Conservation (phyloP, 2,329 filamentous ascomycete species). For the Dactylellina cionopaga region DNA sequence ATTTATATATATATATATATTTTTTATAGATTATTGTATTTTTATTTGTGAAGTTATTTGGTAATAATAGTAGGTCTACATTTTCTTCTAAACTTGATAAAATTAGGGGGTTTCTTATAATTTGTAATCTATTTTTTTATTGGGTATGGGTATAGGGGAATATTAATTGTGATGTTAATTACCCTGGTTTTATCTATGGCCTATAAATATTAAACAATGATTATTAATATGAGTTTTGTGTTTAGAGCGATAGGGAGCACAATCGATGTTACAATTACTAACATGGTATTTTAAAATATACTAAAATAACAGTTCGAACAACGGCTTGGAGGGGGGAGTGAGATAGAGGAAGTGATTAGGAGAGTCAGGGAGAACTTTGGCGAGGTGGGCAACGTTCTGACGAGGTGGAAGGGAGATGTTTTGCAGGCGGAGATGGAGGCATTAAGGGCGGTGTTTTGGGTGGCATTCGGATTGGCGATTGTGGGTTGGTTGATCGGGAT, state of each 20-base stretch:
- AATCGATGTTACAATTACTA: constrained; percentile 77
- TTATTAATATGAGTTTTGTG: constrained; percentile 84
- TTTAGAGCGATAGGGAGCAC: constrained; percentile 80
- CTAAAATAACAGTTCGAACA: constrained; percentile 73
- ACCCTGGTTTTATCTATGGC: constrained; percentile 84
- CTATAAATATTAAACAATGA: constrained; percentile 84
- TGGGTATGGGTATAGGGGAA: constrained; percentile 79
- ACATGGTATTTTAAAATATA: constrained; percentile 85
- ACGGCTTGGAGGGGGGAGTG: constrained; percentile 71
- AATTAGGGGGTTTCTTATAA: constrained; percentile 72
- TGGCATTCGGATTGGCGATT: constrained; percentile 72
- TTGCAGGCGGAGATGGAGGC: constrained; percentile 79
- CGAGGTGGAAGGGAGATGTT: constrained; percentile 75
- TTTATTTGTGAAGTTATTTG: constrained; percentile 77
- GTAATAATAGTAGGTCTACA: constrained; percentile 76
- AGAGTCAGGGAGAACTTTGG: constrained; percentile 77
- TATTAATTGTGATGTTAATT: constrained; percentile 82
- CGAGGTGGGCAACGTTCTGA: constrained; percentile 74
- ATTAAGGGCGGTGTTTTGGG: constrained; percentile 78
- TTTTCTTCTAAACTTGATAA: constrained; percentile 78
- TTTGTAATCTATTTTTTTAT: constrained; percentile 76
- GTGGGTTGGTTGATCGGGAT: constrained; percentile 71
- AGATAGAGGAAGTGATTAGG: constrained; percentile 74
- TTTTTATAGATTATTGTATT: constrained; percentile 87
- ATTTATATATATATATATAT: too few relatives aligned